These are phyloP conservation scores for Cadophora sp. DNA, from an alignment of 2,329 filamentous ascomycete genomes.

Conservation along the genomic window DNA sequence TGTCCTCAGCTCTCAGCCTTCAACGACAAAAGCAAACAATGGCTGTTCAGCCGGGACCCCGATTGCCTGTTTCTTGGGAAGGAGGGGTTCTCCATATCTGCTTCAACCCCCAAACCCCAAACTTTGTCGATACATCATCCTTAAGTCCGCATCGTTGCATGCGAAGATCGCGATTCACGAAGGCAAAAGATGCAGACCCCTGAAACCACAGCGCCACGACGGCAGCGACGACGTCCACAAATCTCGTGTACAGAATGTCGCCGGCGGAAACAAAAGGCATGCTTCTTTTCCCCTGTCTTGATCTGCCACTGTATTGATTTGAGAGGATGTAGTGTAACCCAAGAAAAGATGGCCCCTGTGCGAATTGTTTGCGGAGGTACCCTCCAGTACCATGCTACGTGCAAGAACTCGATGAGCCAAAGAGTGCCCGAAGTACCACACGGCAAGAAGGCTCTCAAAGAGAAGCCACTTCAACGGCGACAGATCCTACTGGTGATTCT, in stretches of 20 bases:
- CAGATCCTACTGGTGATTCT: slow-evolving; percentile 1
- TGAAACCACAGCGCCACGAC: slow-evolving; percentile 7
- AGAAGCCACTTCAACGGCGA: background rate
- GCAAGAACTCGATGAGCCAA: slow-evolving; percentile 1
- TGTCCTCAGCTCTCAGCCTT: slow-evolving; percentile 13
- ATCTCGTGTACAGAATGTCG: slow-evolving; percentile 29
- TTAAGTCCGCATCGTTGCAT: slow-evolving; percentile 16
- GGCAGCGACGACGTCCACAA: slow-evolving; percentile 20
- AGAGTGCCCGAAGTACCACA: background rate
- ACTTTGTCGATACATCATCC: background rate
- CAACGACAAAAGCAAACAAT: background rate
- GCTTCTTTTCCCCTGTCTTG: background rate
- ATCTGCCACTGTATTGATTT: background rate
- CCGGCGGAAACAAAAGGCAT: slow-evolving; percentile 30
- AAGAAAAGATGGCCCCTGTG: slow-evolving; percentile 27
- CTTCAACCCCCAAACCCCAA: slow-evolving; percentile 5
- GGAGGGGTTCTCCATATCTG: background rate
- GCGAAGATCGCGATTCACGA: background rate
- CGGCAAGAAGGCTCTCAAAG: background rate
- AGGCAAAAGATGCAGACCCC: background rate
- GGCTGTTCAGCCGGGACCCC: background rate
- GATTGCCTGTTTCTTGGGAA: background rate
- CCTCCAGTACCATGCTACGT: slow-evolving; percentile 28
- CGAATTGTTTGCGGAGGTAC: slow-evolving; percentile 28
- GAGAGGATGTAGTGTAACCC: slow-evolving; percentile 24